Conservation (phyloP, 352 stramenopile genomes). For the Phytophthora quininea region DNA sequence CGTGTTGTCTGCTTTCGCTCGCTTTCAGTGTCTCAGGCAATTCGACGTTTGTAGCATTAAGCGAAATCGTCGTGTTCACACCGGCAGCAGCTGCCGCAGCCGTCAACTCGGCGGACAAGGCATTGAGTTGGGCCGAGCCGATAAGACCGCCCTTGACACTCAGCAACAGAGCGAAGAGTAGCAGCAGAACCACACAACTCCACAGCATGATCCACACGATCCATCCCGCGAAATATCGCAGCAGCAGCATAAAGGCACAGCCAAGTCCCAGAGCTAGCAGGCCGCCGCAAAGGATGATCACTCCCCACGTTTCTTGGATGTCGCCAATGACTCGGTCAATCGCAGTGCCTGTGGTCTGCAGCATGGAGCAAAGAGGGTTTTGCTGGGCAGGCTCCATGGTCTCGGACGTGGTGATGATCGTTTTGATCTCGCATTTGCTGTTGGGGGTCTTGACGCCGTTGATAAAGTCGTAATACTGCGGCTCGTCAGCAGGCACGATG, state of each 20-base stretch:
- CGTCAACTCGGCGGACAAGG: slow-evolving; percentile 45
- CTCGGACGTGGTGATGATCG: slow-evolving; percentile 59
- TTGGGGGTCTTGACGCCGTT: slow-evolving; percentile 59
- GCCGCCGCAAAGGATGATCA: slow-evolving; percentile 58
- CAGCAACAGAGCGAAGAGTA: slow-evolving; percentile 76
- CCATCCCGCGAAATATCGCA: slow-evolving; percentile 75
- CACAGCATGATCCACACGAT: slow-evolving; percentile 80
- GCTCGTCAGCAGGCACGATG: slow-evolving; percentile 64
- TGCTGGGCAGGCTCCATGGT: slow-evolving; percentile 59
- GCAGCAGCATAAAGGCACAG: slow-evolving; percentile 70
- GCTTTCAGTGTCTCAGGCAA: slow-evolving; percentile 61
- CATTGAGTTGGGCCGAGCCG: slow-evolving; percentile 44
- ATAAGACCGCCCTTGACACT: slow-evolving; percentile 82
- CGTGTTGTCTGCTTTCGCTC: slow-evolving; percentile 63
- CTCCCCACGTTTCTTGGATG: slow-evolving; percentile 58
- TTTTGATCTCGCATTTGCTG: slow-evolving; percentile 78
- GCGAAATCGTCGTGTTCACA: slow-evolving; percentile 27
- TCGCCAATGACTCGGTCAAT: slow-evolving; percentile 74
- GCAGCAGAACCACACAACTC: slow-evolving; percentile 64
- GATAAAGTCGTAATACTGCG: slow-evolving; percentile 71
- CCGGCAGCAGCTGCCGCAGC: slow-evolving; percentile 47
- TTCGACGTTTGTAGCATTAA: slow-evolving; percentile 29
- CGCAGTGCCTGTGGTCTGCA: slow-evolving; percentile 57
- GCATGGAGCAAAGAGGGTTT: slow-evolving; percentile 76
- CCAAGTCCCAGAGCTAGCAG: slow-evolving; percentile 58